Evolutionary conservation across 2,329 filamentous ascomycete genomes (phyloP).

Genomic region (Colletotrichum lupini): DNA sequence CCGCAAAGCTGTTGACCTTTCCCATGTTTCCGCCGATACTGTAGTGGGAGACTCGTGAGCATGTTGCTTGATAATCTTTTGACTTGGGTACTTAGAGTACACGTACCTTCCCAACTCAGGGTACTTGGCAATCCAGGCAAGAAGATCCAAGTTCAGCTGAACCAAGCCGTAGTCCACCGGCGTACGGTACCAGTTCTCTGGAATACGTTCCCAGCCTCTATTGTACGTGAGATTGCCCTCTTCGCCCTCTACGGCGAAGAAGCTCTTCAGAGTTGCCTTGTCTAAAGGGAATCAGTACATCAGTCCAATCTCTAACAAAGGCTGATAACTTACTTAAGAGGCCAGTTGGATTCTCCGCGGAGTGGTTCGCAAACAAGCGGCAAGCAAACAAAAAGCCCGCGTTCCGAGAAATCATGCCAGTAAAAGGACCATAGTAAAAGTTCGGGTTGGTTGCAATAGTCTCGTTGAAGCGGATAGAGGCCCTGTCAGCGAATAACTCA

Average conservation of each 20-base stretch:
- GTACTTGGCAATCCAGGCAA: constrained; percentile 50
- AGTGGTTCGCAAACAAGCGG: constrained; percentile 57
- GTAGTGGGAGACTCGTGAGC: background rate
- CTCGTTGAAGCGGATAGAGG: constrained; percentile 57
- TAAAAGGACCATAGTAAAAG: constrained; percentile 65
- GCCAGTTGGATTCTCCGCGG: constrained; percentile 49
- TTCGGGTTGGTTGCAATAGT: constrained; percentile 61
- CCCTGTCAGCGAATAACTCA: constrained; percentile 54
- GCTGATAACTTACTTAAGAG: constrained; percentile 32
- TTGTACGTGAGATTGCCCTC: constrained; percentile 54
- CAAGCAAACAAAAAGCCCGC: constrained; percentile 58
- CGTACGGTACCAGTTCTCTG: constrained; percentile 60
- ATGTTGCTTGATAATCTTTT: rapidly evolving
- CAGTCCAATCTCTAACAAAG: too few relatives aligned
- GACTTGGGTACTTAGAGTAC: too few relatives aligned
- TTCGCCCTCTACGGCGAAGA: constrained; percentile 57
- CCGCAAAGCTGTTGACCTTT: constrained; percentile 60
- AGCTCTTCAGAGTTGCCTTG: constrained; percentile 54
- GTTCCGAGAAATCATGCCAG: constrained; percentile 59
- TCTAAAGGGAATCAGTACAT: constrained; percentile 3
- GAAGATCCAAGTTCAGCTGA: constrained; percentile 51
- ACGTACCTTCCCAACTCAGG: constrained; percentile 48
- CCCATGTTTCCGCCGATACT: constrained; percentile 65
- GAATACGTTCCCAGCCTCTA: constrained; percentile 61
- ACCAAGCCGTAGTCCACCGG: constrained; percentile 59